Conservation (phyloP, 495 filamentous ascomycete species). For the Aspergillus nanangensis region DNA sequence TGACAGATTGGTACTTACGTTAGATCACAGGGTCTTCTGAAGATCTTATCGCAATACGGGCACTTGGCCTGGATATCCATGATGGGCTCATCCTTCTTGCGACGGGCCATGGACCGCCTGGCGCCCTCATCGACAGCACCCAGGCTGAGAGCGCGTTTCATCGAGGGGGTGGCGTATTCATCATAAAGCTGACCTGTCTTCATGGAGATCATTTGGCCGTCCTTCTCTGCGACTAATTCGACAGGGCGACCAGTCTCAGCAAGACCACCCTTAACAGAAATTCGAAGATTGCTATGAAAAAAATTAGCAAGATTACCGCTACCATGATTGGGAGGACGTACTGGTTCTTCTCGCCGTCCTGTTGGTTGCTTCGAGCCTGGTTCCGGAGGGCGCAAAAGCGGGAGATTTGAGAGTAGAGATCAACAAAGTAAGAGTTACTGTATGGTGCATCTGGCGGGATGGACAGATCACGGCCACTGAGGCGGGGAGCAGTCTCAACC, state of each 20-base stretch:
- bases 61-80: slow-evolving; percentile 75
- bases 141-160: slow-evolving; percentile 61
- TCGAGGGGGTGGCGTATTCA: slow-evolving; percentile 35
- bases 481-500: slow-evolving; percentile 72
- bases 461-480: slow-evolving; percentile 76
- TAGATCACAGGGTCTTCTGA: slow-evolving; percentile 87
- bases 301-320: no score
- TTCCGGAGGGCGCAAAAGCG: slow-evolving; percentile 62
- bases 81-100: slow-evolving; percentile 70
- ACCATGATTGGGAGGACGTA: no score
- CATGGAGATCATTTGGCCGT: slow-evolving; percentile 72
- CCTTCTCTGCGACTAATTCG: slow-evolving; percentile 73
- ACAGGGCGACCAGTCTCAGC: neutral
- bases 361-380: slow-evolving; percentile 38
- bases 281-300: no score
- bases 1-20: no score
- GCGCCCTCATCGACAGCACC: slow-evolving; percentile 64
- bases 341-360: slow-evolving; percentile 12
- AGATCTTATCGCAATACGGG: slow-evolving; percentile 78
- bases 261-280: no score
- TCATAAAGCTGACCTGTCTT: slow-evolving; percentile 53
- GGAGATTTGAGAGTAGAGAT: slow-evolving; percentile 82
- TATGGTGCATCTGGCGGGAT: slow-evolving; percentile 81
- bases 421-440: slow-evolving; percentile 88
- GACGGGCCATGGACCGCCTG: slow-evolving; percentile 82